Percentiles rank a stretch among this genome's conserved stretches.
phyloP scores from a whole-genome alignment of 2,329 filamentous ascomycete species.

The Exophiala oligosperma region DNA sequence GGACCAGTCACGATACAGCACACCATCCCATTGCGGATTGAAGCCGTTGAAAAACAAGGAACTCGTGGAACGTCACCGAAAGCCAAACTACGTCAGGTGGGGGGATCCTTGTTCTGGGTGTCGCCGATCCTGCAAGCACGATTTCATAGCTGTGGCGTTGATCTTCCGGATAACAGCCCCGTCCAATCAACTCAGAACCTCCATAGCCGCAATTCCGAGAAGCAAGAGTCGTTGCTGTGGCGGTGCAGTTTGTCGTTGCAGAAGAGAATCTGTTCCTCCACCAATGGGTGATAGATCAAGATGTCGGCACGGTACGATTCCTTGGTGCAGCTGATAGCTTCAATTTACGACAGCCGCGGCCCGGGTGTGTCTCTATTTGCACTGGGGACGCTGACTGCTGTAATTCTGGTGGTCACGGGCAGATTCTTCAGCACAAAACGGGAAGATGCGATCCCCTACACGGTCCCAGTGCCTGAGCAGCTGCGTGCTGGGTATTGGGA shows the following conservation, averaged over 20 bases:
- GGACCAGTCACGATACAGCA: conserved; percentile 7
- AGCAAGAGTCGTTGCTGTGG: neutral
- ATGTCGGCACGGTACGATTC: neutral
- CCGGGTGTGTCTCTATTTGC: neutral
- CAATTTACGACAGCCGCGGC: neutral
- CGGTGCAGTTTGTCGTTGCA: neutral
- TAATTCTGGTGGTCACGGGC: neutral
- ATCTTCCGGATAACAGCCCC: too few species aligned
- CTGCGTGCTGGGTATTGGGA: conserved; percentile 14
- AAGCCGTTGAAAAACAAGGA: conserved; percentile 19
- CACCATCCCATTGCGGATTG: conserved; percentile 5
- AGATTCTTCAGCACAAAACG: neutral
- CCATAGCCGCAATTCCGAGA: neutral
- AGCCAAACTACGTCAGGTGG: neutral
- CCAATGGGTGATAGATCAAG: neutral
- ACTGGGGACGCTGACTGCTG: neutral
- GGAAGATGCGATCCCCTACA: conserved; percentile 14
- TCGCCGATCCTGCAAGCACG: neutral
- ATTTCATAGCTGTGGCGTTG: neutral
- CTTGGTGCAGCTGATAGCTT: neutral
- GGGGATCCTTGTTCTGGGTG: neutral
- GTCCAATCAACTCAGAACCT: neutral
- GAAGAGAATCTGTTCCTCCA: neutral
- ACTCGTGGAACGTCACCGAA: conserved; percentile 5
- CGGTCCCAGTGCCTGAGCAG: conserved; percentile 17